Evolutionary conservation across 208 protist genomes (phyloP), one percentile per base, ranked within the genome.

Genomic region (Wallacemonas rigidus): DNA sequence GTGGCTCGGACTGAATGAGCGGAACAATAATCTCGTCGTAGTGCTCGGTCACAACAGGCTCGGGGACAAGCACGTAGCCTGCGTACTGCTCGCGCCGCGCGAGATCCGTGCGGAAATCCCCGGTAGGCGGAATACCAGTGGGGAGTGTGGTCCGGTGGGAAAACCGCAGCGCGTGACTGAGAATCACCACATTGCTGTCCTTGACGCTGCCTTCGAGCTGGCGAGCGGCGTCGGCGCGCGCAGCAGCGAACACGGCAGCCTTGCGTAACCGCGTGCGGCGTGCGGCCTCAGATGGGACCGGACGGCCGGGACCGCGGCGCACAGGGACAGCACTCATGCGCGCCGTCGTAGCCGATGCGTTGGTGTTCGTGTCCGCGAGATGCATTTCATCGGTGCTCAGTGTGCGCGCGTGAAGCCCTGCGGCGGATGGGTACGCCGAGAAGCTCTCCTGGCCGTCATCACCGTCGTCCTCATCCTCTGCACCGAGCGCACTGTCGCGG

Each of bases 1-100:
- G 12, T 12, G 45, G 12, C 45, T 65, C 43, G 11, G 60, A 17
- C n/a, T 65, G 41, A 50, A 65, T 65, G 14, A 87, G 58, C 3
- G 89, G 89, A 14, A 95, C 80, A 7, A 92, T 81, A 53, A 95
- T 71, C 56, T 95, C 90, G 53, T 95, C 90, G 67, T 95, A 95
- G 36, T 84, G 75, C 81, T 95, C 88, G 58, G 90, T 93, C 36
- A 95, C 85, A 39, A 93, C 87, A 1, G 90, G 90, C 44, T 83
- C 79, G 0, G 80, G 71, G 48, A 95, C 88, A 57, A 93, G 74
- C 17, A 78, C 81, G 76, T 95, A 95, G 56, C 90, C 90, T 36
- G 90, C 48, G 53, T 87, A 77, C 81, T 93, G 84, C 50, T 79
- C 81, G 6, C 53, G 63, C 41, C 47, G 75, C 74, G 60, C 67